Evolutionary conservation across 2,329 filamentous ascomycete genomes (phyloP).

Genomic region (Tolypocladium capitatum): DNA sequence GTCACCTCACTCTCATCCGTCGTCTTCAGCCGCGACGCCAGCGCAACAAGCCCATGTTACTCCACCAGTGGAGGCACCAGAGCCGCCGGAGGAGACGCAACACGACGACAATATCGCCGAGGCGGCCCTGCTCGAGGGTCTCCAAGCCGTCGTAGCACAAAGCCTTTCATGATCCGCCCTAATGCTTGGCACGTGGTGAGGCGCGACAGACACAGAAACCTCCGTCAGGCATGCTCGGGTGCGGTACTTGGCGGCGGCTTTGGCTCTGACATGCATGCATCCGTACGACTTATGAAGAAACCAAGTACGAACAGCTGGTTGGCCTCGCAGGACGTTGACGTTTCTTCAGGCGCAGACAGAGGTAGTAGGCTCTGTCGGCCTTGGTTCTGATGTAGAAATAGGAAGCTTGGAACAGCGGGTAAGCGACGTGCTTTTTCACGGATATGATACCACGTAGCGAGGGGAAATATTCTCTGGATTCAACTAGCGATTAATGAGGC

Average conservation of each 20-base stretch:
- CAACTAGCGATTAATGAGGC: background rate
- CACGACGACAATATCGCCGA: conserved; percentile 21
- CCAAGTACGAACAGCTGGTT: background rate
- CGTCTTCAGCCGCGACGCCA: background rate
- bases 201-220: background rate
- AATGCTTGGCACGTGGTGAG: background rate
- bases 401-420: background rate
- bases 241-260: background rate
- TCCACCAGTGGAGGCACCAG: conserved; percentile 10
- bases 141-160: conserved; percentile 21
- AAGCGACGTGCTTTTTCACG: background rate
- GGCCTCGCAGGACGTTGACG: background rate
- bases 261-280: background rate
- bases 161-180: conserved; percentile 6
- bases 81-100: conserved; percentile 9
- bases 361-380: background rate
- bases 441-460: conserved; percentile 1
- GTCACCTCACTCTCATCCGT: conserved; percentile 1
- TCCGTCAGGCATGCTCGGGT: background rate
- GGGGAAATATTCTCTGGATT: background rate
- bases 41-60: conserved; percentile 4
- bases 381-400: background rate
- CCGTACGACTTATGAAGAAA: background rate
- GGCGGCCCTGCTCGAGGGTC: conserved; percentile 19
- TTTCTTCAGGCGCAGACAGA: background rate